Evolutionary conservation across 2,329 filamentous ascomycete species (phyloP), one percentile per base, ranked within the genome.

Genomic region (Claviceps sp.): DNA sequence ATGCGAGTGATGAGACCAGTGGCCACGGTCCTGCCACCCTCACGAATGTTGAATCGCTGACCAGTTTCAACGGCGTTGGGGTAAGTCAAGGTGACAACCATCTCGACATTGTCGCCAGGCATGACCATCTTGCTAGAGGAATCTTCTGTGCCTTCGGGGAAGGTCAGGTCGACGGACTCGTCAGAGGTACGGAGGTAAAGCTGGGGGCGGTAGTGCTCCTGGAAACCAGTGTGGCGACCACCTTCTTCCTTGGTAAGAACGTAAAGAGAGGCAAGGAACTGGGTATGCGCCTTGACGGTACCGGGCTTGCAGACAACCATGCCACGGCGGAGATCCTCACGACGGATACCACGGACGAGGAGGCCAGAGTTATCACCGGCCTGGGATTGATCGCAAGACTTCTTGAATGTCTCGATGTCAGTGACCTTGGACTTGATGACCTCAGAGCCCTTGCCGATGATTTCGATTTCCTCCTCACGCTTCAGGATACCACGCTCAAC

Each of bases 361-460:
- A 98, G 86, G 66, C 93, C 93, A 26, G 93, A 96, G 83, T 97
- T 98, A 74, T 98, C 93, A 70, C 93, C 93, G 56, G 93, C 93
- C 63, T 87, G 82, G 54, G 91, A 95, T 74, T 95, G 88, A 54
- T 96, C 90, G 72, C 93, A 97, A 48, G 89, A 94, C 82, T 98
- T 98, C 81, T 97, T 96, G 81, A 98, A 98, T 59, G 91, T 98
- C 78, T 98, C 93, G 61, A 98, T 97, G 67, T 98, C 94, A 65
- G 93, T 98, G 59, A 98, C 91, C 79, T 96, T 97, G 71, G 93
- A 97, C 83, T 94, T 96, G 78, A 97, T 87, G 60, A 88, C 74
- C 46, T 82, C 78, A 53, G 73, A 71, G 60, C 84, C 82, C 77
- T 93, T 95, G 68, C 93, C 93, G 56, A 98, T 80, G 58, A 98